Base-by-base conservation (phyloP, 352 stramenopile genomes). In the Phytophthora sojae region DNA sequence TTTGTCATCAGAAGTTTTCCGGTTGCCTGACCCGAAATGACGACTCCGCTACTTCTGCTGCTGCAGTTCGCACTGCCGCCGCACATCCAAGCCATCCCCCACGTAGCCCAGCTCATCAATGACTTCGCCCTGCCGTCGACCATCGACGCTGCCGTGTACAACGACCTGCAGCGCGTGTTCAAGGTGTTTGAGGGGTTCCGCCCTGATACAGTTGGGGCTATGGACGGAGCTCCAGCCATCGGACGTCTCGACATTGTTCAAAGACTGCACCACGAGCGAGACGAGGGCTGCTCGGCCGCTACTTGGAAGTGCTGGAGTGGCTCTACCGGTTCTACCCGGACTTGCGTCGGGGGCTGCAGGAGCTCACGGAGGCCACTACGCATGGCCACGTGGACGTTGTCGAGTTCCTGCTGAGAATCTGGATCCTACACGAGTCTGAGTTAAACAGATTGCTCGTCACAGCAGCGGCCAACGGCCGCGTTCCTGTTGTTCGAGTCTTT, bases 151-250 rank as follows among this genome's bases (percentile, higher is more conserved):
- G 52, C 52, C 4, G 52, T 58, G 9, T 58, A 58, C 30, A 45
- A 47, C 29, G 52, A 42, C n/a, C 26, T 58, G 25, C 26, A n/a
- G 11, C 25, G n/a, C 30, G 52, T 42, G n/a, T 4, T 58, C 42
- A 25, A 15, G 8, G 12, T 29, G 14, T 58, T 45, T 15, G 52
- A 26, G 0, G 42, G 4, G 14, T 58, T 21, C 17, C 9, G 12
- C 9, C 23, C 49, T 57, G 61, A 50, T 9, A 63, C 62, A 2
- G 54, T 69, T 0, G 32, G 30, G 14, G 62, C 62, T 1, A 69
- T 69, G 54, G 62, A 58, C 45, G 62, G 62, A 8, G 62, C 62
- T 56, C 54, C 45, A 21, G 23, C 62, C 32, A 57, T n/a, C 35
- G 62, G 54, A 9, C 53, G 62, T 19, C 29, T 69, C 3, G 53